Conservation (phyloP, 768 basidiomycete species). For the Kondoa subrosea region DNA sequence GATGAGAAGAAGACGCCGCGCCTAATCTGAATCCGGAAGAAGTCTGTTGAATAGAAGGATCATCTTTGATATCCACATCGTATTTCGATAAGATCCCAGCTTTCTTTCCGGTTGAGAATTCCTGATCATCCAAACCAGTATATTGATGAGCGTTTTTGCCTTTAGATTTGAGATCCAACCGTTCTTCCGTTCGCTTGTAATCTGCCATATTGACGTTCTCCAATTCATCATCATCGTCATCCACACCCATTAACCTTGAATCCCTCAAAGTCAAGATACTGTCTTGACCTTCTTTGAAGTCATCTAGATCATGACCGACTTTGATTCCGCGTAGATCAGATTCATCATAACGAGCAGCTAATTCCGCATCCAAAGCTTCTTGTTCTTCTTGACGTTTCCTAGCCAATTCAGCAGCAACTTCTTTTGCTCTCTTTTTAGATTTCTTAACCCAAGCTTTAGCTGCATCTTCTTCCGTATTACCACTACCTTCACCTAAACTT, state of each 20-base stretch:
- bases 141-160: slow-evolving; percentile 48
- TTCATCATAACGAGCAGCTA: slow-evolving; percentile 20
- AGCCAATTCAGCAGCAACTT: slow-evolving; percentile 42
- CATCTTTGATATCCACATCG: slow-evolving; percentile 69
- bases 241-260: slow-evolving; percentile 67
- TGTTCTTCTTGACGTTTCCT: slow-evolving; percentile 50
- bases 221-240: slow-evolving; percentile 98
- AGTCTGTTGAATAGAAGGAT: not conserved
- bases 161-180: slow-evolving; percentile 70
- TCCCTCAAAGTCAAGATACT: slow-evolving; percentile 94
- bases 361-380: slow-evolving; percentile 53
- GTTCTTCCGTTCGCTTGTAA: slow-evolving; percentile 59
- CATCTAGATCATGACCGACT: slow-evolving; percentile 87
- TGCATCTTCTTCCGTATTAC: slow-evolving; percentile 17
- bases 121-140: slow-evolving; percentile 91
- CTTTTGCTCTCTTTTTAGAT: slow-evolving; percentile 77
- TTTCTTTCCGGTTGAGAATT: slow-evolving; percentile 69
- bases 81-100: slow-evolving; percentile 77
- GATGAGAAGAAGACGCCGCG: slow-evolving; percentile 30
- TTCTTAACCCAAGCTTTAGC: slow-evolving; percentile 76
- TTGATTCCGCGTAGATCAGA: slow-evolving; percentile 75
- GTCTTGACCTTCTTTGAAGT: slow-evolving; percentile 80
- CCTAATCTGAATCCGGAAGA: slow-evolving; percentile 74
- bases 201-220: slow-evolving; percentile 92
- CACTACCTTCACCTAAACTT: slow-evolving; percentile 64